A percentile compares a stretch with the other conserved stretches of the same genome.
phyloP scores from a whole-genome alignment of 495 filamentous ascomycete species.

The Daldinia loculata region DNA sequence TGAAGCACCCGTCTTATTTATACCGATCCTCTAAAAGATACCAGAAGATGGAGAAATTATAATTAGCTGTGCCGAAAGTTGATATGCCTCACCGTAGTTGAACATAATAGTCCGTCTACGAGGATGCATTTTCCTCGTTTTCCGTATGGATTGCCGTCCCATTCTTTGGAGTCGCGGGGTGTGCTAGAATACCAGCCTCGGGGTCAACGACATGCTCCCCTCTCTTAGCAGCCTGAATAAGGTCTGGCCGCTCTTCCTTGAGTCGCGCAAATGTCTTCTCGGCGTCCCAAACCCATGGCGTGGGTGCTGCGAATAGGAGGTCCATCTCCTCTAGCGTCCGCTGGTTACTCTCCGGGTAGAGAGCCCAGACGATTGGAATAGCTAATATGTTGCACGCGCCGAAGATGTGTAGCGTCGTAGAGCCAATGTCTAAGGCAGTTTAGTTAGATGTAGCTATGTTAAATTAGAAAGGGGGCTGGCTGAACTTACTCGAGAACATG shows the following conservation, averaged over 20 bases:
- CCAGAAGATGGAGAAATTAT: background rate
- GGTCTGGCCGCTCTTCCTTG: slow-evolving; percentile 59
- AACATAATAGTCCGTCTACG: slow-evolving; percentile 4
- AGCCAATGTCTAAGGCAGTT: slow-evolving; percentile 54
- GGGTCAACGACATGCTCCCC: slow-evolving; percentile 61
- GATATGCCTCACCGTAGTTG: background rate
- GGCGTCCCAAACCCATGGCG: slow-evolving; percentile 70
- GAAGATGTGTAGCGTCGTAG: slow-evolving; percentile 75
- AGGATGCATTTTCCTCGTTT: slow-evolving; percentile 26
- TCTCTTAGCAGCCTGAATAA: slow-evolving; percentile 27
- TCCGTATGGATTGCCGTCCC: slow-evolving; percentile 24
- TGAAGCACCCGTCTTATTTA: background rate
- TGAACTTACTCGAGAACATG: slow-evolving; percentile 60
- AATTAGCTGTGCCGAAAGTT: background rate
- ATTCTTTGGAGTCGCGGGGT: slow-evolving; percentile 16
- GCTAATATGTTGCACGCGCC: slow-evolving; percentile 68
- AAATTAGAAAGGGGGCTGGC: background rate
- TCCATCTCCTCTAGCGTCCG: slow-evolving; percentile 76
- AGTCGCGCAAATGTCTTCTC: slow-evolving; percentile 69
- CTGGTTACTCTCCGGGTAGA: slow-evolving; percentile 74
- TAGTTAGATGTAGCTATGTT: slow-evolving; percentile 15
- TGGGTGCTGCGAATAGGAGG: slow-evolving; percentile 67
- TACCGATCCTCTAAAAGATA: background rate
- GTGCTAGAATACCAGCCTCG: slow-evolving; percentile 52
- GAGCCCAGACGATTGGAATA: slow-evolving; percentile 72